Percentiles rank a stretch among this genome's conserved stretches.
Evolutionary conservation across 2,329 filamentous ascomycete species (phyloP).

Genomic region (Blastomyces parvus): DNA sequence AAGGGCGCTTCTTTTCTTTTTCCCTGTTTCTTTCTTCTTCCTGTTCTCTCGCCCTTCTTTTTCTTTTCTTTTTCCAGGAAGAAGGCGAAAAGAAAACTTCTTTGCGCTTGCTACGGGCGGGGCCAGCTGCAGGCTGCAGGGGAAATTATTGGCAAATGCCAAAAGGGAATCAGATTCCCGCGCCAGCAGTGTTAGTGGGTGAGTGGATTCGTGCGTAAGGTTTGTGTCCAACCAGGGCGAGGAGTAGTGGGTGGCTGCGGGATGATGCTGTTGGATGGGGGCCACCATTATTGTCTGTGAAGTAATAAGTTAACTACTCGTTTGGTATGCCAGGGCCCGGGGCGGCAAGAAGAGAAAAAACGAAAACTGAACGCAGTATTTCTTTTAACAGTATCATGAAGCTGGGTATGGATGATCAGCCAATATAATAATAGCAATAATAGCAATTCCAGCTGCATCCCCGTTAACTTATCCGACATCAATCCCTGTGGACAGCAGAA

Average conservation of each 20-base stretch:
- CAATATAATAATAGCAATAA: background rate
- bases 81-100: background rate
- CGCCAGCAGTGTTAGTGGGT: background rate
- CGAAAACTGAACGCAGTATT: background rate
- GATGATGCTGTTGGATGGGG: background rate
- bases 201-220: background rate
- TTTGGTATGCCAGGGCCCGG: background rate
- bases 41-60: background rate
- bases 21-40: too few relatives aligned
- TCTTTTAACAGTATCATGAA: background rate
- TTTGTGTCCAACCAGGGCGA: conserved; percentile 2
- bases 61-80: background rate
- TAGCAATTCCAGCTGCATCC: too few relatives aligned
- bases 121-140: background rate
- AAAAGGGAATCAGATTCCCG: background rate
- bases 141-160: conserved; percentile 1
- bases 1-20: too few relatives aligned
- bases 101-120: background rate
- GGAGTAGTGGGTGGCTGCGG: background rate
- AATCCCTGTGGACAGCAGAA: background rate
- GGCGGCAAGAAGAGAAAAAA: background rate
- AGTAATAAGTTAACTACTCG: too few relatives aligned
- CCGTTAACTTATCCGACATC: too few relatives aligned
- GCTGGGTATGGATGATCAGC: background rate
- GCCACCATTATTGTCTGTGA: too few relatives aligned